phyloP scores from a whole-genome alignment of 805 yeast genomes.

The Pichia gijzeniarum region DNA sequence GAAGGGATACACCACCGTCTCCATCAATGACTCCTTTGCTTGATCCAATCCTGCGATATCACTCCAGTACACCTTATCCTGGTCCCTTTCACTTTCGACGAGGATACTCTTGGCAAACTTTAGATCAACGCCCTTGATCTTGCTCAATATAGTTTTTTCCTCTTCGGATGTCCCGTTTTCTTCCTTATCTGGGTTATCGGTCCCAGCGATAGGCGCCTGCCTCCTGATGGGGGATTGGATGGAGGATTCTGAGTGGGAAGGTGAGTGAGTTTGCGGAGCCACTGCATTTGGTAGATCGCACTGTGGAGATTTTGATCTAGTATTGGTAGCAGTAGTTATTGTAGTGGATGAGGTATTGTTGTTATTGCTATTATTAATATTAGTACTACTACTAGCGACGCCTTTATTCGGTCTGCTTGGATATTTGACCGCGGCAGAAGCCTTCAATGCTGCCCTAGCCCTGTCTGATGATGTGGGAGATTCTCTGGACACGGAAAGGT shows the following conservation, averaged over 20 bases:
- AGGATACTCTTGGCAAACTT: conserved; percentile 75
- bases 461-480: conserved; percentile 19
- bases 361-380: no score
- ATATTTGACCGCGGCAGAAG: conserved; percentile 28
- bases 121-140: conserved; percentile 68
- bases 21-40: conserved; percentile 87
- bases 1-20: conserved; percentile 94
- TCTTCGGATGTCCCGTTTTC: conserved; percentile 13
- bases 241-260: neutral
- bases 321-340: no score
- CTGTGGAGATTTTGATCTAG: conserved; percentile 5
- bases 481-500: no score
- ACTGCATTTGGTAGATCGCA: neutral
- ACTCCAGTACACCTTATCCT: conserved; percentile 91
- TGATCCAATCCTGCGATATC: conserved; percentile 88
- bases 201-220: no score
- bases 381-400: neutral
- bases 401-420: conserved; percentile 14
- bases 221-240: neutral
- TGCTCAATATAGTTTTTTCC: conserved; percentile 34
- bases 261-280: neutral
- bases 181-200: neutral
- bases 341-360: no score
- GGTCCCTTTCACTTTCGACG: conserved; percentile 81
- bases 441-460: conserved; percentile 28